Percentiles rank a stretch among this genome's conserved stretches.
These are phyloP conservation scores for Omphalea diandra DNA, from an alignment of 441 rosid species.

Conservation along the genomic window DNA sequence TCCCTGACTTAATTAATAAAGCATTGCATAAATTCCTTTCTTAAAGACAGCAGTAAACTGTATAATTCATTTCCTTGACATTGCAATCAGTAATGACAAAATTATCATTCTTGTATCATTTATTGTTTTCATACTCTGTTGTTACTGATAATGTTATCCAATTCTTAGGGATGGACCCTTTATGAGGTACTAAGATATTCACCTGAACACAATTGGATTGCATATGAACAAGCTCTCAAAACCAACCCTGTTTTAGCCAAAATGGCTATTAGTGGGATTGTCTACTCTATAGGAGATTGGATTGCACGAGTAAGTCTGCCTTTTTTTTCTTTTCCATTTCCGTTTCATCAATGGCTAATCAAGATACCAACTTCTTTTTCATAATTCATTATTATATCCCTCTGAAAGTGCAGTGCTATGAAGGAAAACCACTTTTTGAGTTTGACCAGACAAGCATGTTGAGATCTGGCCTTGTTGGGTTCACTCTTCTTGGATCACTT, in stretches of 20 bases:
- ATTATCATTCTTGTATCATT: conserved; percentile 10
- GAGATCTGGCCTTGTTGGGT: conserved; percentile 96
- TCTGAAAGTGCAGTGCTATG: conserved; percentile 60
- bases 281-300: conserved; percentile 90
- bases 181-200: conserved; percentile 76
- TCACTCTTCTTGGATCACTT: conserved; percentile 85
- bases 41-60: too few relatives aligned
- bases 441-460: conserved; percentile 72
- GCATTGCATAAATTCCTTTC: not conserved
- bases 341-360: conserved; percentile 4
- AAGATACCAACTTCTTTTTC: not conserved
- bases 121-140: not conserved
- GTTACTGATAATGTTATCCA: conserved; percentile 13
- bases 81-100: conserved; percentile 1
- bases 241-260: conserved; percentile 91
- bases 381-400: conserved; percentile 3
- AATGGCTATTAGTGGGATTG: conserved; percentile 95
- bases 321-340: not conserved
- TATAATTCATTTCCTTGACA: not conserved
- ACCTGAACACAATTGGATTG: conserved; percentile 93
- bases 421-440: conserved; percentile 91
- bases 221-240: conserved; percentile 86
- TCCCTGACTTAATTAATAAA: not conserved
- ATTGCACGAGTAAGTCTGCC: conserved; percentile 78
- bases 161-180: conserved; percentile 89